phyloP scores from a whole-genome alignment of 2,329 filamentous ascomycete species.

The Emmonsiellopsis sp. region DNA sequence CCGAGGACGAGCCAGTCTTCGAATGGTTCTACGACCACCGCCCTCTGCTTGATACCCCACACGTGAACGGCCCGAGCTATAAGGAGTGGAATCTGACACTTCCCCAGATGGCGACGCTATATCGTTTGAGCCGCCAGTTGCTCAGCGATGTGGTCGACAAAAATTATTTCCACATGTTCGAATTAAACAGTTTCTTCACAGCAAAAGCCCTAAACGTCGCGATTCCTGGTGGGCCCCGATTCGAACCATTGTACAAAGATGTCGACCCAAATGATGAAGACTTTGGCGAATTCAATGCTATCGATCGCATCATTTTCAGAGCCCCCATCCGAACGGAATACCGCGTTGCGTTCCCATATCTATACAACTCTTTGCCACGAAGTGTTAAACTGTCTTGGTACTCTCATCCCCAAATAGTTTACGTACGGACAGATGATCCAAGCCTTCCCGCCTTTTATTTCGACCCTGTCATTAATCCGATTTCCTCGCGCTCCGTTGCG shows the following conservation, averaged over 20 bases:
- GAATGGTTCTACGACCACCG: constrained; percentile 98
- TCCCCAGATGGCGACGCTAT: constrained; percentile 91
- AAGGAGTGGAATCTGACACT: constrained; percentile 89
- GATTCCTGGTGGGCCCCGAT: constrained; percentile 91
- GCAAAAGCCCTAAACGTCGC: constrained; percentile 96
- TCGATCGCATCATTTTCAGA: constrained; percentile 97
- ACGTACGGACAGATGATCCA: constrained; percentile 76
- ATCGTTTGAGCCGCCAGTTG: constrained; percentile 82
- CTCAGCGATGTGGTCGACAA: constrained; percentile 87
- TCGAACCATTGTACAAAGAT: constrained; percentile 96
- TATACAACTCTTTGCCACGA: constrained; percentile 92
- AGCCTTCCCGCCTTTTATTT: constrained; percentile 95
- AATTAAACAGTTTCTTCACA: constrained; percentile 87
- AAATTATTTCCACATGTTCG: constrained; percentile 98
- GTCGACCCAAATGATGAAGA: constrained; percentile 98
- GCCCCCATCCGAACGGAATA: constrained; percentile 92
- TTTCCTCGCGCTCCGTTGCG: constrained; percentile 86
- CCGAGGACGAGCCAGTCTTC: constrained; percentile 80
- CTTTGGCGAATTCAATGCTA: constrained; percentile 98
- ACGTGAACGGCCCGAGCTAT: constrained; percentile 95
- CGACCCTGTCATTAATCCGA: constrained; percentile 94
- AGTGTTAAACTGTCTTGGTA: constrained; percentile 93
- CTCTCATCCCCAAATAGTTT: constrained; percentile 86
- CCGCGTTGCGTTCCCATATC: constrained; percentile 82
- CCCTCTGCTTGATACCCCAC: constrained; percentile 78